Evolutionary conservation across 2,329 filamentous ascomycete genomes (phyloP).

Genomic region (Neonectria magnoliae): DNA sequence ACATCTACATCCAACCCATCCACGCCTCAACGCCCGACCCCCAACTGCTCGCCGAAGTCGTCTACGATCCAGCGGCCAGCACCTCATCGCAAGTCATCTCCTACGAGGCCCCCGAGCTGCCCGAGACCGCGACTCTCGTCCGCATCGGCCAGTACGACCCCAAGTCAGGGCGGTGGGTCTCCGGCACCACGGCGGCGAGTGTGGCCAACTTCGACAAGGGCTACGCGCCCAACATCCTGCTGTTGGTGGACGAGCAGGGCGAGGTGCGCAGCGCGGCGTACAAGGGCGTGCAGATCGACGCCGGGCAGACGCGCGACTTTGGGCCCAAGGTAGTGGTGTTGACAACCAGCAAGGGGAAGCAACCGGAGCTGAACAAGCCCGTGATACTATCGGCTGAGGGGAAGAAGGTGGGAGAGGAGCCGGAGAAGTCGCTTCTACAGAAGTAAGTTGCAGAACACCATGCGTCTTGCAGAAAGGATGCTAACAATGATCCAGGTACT

Average conservation of each 20-base stretch:
- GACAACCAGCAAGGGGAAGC: conserved; percentile 59
- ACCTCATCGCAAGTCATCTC: conserved; percentile 58
- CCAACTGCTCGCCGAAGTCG: conserved; percentile 63
- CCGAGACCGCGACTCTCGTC: conserved; percentile 58
- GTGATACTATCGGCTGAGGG: conserved; percentile 70
- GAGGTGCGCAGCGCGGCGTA: conserved; percentile 61
- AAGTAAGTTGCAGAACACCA: conserved; percentile 60
- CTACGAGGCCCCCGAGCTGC: conserved; percentile 67
- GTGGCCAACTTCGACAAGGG: conserved; percentile 69
- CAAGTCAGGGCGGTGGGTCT: conserved; percentile 58
- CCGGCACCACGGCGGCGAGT: conserved; percentile 65
- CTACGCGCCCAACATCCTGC: conserved; percentile 65
- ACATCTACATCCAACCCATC: conserved; percentile 66
- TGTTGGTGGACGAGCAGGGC: conserved; percentile 59
- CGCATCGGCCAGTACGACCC: conserved; percentile 68
- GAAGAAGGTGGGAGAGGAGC: conserved; percentile 63
- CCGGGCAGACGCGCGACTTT: conserved; percentile 72
- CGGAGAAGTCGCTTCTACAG: conserved; percentile 73
- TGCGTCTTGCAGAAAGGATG: conserved; percentile 21
- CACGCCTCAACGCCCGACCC: conserved; percentile 47
- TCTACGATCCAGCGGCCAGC: conserved; percentile 60
- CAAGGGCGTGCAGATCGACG: conserved; percentile 69
- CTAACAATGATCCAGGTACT: conserved; percentile 64
- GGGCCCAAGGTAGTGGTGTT: conserved; percentile 67
- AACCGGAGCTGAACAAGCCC: conserved; percentile 71